Evolutionary conservation across 345 rosid species (phyloP).

Genomic region (thale cress (Arabidopsis thaliana)): DNA sequence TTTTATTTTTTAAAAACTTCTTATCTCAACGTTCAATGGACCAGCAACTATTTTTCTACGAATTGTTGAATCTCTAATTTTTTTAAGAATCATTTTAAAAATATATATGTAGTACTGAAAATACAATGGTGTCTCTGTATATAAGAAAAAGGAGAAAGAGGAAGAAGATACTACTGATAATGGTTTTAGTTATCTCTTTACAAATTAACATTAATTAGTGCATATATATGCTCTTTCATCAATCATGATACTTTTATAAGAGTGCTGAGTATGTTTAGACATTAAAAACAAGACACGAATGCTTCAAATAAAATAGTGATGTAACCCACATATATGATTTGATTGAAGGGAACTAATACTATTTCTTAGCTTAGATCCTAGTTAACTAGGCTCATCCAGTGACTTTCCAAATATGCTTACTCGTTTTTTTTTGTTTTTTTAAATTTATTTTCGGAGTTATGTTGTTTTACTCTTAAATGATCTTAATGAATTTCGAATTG

Average conservation of each 20-base stretch:
- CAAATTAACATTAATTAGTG: background rate
- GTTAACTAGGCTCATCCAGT: background rate
- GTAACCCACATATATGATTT: background rate
- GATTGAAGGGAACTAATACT: too few species aligned
- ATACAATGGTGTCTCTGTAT: too few species aligned
- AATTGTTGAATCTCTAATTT: too few species aligned
- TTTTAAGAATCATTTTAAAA: too few species aligned
- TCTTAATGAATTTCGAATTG: background rate
- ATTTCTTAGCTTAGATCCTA: too few species aligned
- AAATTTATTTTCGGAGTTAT: background rate
- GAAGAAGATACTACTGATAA: background rate
- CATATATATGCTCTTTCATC: background rate
- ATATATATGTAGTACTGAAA: too few species aligned
- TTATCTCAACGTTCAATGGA: background rate
- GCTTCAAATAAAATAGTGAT: background rate
- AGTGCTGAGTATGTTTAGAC: too few species aligned
- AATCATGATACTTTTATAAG: background rate
- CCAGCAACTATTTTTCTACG: too few species aligned
- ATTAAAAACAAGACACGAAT: background rate
- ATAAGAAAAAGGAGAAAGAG: background rate
- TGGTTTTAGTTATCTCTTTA: too few species aligned
- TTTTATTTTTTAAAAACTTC: background rate
- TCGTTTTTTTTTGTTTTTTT: background rate
- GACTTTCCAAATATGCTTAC: background rate
- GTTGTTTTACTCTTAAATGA: background rate